phyloP scores from a whole-genome alignment of 768 basidiomycete species.

The Calocera viscosa region DNA sequence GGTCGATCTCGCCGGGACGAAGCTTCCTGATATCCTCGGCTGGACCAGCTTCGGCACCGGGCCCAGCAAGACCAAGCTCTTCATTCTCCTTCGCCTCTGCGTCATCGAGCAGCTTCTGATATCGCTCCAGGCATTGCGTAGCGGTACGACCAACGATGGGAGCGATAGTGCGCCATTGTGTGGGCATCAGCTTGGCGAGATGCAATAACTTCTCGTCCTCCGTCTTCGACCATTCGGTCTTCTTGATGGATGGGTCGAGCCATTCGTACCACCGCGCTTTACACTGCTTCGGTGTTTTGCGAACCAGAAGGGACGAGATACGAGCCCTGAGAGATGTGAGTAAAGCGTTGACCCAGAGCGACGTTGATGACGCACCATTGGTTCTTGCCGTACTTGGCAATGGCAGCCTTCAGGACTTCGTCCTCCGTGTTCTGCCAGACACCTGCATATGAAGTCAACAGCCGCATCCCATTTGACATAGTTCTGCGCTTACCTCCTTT shows the following conservation, averaged over 20 bases:
- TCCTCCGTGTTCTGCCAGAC: slow-evolving; percentile 79
- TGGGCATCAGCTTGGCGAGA: slow-evolving; percentile 97
- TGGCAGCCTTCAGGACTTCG: slow-evolving; percentile 97
- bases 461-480: not conserved
- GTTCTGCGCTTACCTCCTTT: slow-evolving; percentile 54
- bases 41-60: slow-evolving; percentile 65
- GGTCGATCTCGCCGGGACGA: slow-evolving; percentile 94
- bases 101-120: slow-evolving; percentile 94
- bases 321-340: slow-evolving; percentile 60
- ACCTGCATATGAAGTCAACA: slow-evolving; percentile 21
- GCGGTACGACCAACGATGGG: slow-evolving; percentile 97
- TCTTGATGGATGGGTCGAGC: slow-evolving; percentile 98
- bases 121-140: slow-evolving; percentile 93
- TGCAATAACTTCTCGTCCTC: slow-evolving; percentile 98
- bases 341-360: not conserved
- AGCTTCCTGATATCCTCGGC: slow-evolving; percentile 86
- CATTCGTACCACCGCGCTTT: slow-evolving; percentile 99
- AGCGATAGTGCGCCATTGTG: slow-evolving; percentile 98
- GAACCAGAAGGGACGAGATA: slow-evolving; percentile 90
- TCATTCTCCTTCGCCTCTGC: slow-evolving; percentile 94
- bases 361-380: slow-evolving; percentile 50
- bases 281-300: slow-evolving; percentile 99
- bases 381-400: slow-evolving; percentile 93
- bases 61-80: slow-evolving; percentile 81
- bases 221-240: slow-evolving; percentile 99